phyloP scores from a whole-genome alignment of 768 basidiomycete species.

The Asterophora lycoperdoides region DNA sequence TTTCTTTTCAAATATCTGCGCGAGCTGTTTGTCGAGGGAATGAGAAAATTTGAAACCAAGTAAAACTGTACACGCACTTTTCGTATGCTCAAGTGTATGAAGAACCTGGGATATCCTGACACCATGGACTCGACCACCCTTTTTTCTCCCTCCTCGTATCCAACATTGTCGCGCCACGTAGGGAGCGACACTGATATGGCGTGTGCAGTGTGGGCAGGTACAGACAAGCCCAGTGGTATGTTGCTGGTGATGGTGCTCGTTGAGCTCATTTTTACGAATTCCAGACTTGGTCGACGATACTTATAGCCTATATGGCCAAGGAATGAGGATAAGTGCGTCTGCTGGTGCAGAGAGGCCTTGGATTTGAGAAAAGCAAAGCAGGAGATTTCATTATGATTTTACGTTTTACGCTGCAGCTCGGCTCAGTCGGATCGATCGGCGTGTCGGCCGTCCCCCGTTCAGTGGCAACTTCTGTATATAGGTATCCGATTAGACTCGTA shows the following conservation, averaged over 20 bases:
- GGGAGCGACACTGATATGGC: conserved; percentile 88
- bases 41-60: neutral
- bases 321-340: neutral
- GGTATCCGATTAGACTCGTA: no score
- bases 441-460: conserved; percentile 52
- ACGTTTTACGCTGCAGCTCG: no score
- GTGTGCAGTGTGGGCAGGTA: conserved; percentile 72
- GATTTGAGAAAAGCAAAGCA: neutral
- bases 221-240: conserved; percentile 43
- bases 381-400: neutral
- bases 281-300: neutral
- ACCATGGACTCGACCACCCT: conserved; percentile 78
- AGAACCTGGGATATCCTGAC: conserved; percentile 92
- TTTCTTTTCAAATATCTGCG: conserved; percentile 67
- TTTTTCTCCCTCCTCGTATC: conserved; percentile 85
- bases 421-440: neutral
- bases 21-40: conserved; percentile 52
- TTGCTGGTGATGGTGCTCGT: conserved; percentile 13
- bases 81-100: conserved; percentile 80
- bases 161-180: conserved; percentile 63
- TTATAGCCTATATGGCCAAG: neutral
- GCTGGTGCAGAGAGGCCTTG: neutral
- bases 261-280: conserved; percentile 11
- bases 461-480: no score
- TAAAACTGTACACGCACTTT: conserved; percentile 49